phyloP scores from a whole-genome alignment of 2,329 filamentous ascomycete genomes.

The Diaporthe sp. region DNA sequence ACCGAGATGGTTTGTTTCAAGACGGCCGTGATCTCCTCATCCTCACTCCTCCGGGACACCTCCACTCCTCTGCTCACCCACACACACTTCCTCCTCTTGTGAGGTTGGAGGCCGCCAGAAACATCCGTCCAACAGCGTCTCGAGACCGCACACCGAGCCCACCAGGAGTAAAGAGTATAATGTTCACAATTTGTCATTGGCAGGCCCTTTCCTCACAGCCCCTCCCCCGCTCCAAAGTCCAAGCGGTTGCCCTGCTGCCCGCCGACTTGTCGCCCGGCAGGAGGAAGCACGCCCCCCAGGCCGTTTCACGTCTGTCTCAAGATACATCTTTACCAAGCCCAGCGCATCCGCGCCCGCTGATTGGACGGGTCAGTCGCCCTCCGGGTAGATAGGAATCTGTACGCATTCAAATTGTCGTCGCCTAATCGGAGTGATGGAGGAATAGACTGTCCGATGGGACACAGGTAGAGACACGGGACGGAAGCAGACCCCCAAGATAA shows the following conservation, averaged over 20 bases:
- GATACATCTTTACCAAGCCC: conserved; percentile 7
- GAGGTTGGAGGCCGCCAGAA: conserved; percentile 19
- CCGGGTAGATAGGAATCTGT: not conserved
- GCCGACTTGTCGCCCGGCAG: not conserved
- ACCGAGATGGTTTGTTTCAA: conserved; percentile 11
- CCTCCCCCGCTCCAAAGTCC: not conserved
- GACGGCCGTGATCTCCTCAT: conserved; percentile 25
- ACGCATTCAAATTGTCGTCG: not conserved
- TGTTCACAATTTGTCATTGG: conserved; percentile 29
- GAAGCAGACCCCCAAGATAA: not conserved
- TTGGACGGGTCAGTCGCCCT: not conserved
- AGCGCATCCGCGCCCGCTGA: conserved; percentile 3
- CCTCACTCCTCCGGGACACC: not conserved
- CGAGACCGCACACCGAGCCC: not conserved
- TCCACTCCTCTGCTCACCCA: not conserved
- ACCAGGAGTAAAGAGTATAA: not conserved
- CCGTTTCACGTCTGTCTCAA: conserved; percentile 36
- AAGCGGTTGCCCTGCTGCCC: conserved; percentile 18
- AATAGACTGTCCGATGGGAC: conserved; percentile 6
- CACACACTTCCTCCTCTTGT: not conserved
- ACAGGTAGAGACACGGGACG: not conserved
- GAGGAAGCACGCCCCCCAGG: not conserved
- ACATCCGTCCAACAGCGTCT: conserved; percentile 15
- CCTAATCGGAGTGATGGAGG: not conserved
- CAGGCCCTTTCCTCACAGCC: not conserved